Conservation (phyloP, 352 stramenopile genomes). For the Phytophthora ohioensis region DNA sequence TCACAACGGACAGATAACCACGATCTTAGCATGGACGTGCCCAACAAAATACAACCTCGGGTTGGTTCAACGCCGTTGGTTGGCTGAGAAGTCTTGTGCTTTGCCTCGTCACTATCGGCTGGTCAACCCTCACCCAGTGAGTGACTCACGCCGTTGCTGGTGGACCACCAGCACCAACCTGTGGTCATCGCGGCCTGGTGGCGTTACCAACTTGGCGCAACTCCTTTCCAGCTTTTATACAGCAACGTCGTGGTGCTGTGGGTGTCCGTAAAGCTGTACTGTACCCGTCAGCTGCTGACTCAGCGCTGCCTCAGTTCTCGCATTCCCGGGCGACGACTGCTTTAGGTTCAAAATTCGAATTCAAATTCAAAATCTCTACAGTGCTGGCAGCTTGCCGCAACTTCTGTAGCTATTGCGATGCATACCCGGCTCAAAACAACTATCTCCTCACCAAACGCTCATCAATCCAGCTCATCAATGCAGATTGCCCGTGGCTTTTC, state of each 20-base stretch:
- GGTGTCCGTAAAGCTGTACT: neutral
- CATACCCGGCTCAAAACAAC: neutral
- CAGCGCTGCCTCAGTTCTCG: neutral
- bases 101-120: neutral
- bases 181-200: neutral
- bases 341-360: conserved; percentile 5
- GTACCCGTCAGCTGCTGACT: neutral
- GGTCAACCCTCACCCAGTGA: neutral
- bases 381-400: neutral
- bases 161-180: neutral
- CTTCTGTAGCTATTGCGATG: neutral
- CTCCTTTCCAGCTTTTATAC: neutral
- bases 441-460: conserved; percentile 4
- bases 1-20: neutral
- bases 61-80: too few relatives aligned
- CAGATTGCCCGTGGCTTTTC: conserved; percentile 43
- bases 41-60: too few relatives aligned
- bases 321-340: neutral
- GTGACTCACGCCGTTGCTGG: neutral
- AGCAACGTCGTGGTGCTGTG: neutral
- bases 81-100: neutral
- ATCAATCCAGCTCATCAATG: conserved; percentile 63
- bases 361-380: conserved; percentile 9
- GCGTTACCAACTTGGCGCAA: neutral
- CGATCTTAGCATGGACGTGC: too few relatives aligned